Conservation (phyloP, 257 asterid genomes). For the Lycium barbarum region DNA sequence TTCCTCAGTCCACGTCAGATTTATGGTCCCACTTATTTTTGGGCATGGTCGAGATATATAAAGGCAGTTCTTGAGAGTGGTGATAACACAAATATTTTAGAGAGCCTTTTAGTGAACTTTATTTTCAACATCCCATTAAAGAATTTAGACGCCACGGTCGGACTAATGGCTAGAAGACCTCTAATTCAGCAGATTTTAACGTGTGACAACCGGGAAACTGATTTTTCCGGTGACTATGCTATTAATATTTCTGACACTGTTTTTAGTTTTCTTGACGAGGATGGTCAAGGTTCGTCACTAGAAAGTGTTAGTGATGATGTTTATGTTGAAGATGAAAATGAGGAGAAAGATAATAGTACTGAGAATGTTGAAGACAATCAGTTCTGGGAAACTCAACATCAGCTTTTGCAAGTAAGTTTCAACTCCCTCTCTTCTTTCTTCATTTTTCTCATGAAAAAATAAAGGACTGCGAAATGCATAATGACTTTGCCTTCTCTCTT, state of each 20-base stretch:
- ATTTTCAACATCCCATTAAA: neutral
- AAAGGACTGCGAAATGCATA: neutral
- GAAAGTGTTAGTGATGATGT: conserved; percentile 39
- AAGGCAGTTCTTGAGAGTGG: neutral
- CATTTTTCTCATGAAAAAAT: neutral
- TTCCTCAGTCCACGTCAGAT: conserved; percentile 9
- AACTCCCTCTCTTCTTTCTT: neutral
- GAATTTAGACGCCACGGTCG: conserved; percentile 25
- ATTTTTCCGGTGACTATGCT: conserved; percentile 55
- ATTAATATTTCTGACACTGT: conserved; percentile 73
- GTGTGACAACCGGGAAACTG: conserved; percentile 55
- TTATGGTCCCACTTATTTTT: neutral
- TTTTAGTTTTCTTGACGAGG: conserved; percentile 75
- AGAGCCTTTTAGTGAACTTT: neutral
- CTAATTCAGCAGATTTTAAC: conserved; percentile 67
- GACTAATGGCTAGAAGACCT: conserved; percentile 46
- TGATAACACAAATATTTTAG: neutral
- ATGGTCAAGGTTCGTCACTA: conserved; percentile 37
- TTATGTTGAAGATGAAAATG: conserved; percentile 34
- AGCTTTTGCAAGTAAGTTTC: conserved; percentile 66
- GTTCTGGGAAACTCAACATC: conserved; percentile 77
- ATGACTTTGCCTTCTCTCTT: neutral
- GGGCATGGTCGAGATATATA: conserved; percentile 23
- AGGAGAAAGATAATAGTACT: conserved; percentile 45
- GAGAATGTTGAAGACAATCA: conserved; percentile 39